Percentiles rank a stretch among this genome's conserved stretches.
These are phyloP conservation scores for Bromus sterilis DNA, from an alignment of 176 grass and related monocot species.

Conservation along the genomic window DNA sequence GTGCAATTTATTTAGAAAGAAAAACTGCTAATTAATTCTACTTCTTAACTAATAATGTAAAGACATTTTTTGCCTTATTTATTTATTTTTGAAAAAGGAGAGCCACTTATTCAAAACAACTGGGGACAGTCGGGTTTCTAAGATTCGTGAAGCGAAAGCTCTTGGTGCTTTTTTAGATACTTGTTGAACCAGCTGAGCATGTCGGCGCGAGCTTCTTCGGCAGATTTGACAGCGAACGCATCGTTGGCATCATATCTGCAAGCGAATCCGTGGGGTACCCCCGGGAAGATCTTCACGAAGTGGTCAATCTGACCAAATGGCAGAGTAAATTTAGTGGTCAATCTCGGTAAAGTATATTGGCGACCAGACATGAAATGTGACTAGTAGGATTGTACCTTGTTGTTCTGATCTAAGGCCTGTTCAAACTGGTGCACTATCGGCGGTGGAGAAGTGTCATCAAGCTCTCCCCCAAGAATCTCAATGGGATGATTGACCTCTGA, in stretches of 20 bases:
- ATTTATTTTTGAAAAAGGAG: too few relatives aligned
- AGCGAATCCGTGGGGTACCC: constrained; percentile 35
- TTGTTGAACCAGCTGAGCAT: constrained; percentile 50
- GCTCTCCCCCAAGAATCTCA: constrained; percentile 43
- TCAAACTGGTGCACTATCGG: constrained; percentile 40
- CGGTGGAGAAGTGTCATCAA: constrained; percentile 28
- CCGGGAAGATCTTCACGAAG: constrained; percentile 52
- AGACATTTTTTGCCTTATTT: too few relatives aligned
- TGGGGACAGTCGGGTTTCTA: neutral
- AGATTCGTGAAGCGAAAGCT: neutral
- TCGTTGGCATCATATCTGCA: constrained; percentile 34
- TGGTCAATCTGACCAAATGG: constrained; percentile 32
- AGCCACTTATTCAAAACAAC: neutral
- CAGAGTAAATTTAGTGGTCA: neutral
- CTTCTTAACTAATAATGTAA: neutral
- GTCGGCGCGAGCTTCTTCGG: constrained; percentile 36
- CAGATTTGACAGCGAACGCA: constrained; percentile 24
- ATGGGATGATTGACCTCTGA: constrained; percentile 39
- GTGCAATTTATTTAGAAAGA: neutral
- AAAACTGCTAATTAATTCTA: neutral
- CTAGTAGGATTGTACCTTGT: constrained; percentile 1
- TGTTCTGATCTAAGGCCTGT: constrained; percentile 22
- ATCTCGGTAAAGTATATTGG: too few relatives aligned
- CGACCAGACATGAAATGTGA: too few relatives aligned
- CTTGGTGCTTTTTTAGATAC: constrained; percentile 16